These are phyloP conservation scores for Echium plantagineum DNA, from an alignment of 257 asterid species.

Conservation along the genomic window DNA sequence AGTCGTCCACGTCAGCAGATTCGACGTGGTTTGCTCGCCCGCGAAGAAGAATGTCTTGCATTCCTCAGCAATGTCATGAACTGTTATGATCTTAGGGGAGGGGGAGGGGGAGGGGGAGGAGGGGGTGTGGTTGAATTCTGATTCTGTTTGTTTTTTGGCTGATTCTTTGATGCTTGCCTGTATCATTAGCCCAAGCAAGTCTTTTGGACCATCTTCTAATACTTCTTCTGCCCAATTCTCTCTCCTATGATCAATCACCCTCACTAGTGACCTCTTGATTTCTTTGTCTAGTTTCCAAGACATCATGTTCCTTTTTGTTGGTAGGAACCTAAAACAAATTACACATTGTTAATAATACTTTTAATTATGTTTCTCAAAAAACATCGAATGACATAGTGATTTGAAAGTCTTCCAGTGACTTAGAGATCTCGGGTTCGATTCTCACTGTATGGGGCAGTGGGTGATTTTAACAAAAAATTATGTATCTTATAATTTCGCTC, in stretches of 20 bases:
- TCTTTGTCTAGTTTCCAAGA: slow-evolving; percentile 45
- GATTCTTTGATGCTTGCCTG: slow-evolving; percentile 23
- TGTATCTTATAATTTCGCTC: no score
- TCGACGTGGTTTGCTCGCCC: slow-evolving; percentile 42
- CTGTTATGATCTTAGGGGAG: slow-evolving; percentile 21
- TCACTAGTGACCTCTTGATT: slow-evolving; percentile 28
- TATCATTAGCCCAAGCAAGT: slow-evolving; percentile 38
- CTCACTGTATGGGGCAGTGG: no score
- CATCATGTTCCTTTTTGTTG: slow-evolving; percentile 35
- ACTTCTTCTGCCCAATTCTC: slow-evolving; percentile 28
- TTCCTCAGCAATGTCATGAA: slow-evolving; percentile 37
- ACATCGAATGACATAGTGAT: no score
- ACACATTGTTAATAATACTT: no score
- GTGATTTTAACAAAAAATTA: no score
- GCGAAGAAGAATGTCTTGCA: slow-evolving; percentile 47
- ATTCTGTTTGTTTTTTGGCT: neutral
- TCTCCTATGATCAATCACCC: slow-evolving; percentile 28
- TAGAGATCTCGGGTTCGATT: no score
- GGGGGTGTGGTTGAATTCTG: slow-evolving; percentile 1
- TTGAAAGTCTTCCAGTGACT: no score
- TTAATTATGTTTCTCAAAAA: no score
- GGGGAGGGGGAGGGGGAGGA: neutral
- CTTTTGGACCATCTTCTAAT: slow-evolving; percentile 28
- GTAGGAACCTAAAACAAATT: slow-evolving; percentile 21
- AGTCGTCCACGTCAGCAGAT: slow-evolving; percentile 46